Base-by-base conservation (phyloP, 2,329 filamentous ascomycete genomes). In the Aciculosporium take region DNA sequence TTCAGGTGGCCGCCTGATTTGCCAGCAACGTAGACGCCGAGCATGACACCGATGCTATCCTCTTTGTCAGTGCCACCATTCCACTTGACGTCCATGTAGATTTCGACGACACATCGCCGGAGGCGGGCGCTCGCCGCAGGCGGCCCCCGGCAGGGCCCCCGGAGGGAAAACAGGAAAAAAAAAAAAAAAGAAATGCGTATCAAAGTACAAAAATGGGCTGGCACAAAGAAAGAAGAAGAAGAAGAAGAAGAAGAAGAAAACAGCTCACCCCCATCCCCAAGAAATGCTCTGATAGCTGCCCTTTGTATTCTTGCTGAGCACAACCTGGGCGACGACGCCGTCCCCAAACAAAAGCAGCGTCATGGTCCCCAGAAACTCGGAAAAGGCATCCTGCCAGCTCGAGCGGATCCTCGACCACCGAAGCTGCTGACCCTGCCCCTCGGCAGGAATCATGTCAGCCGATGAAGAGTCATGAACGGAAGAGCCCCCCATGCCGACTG, bases 1-100 rank as follows among this genome's bases (percentile, higher is more conserved):
- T 80, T 81, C 49, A 85, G 65, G 52, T 83, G 80, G 1, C 72
- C 77, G 7, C 79, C 80, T 3, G 72, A 78, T 50, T 81, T 77
- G 39, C 72, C 72, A 5, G 66, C 66, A n/a, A 72, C 69, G 50
- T 84, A 84, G 31, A 83, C 71, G 4, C 79, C 78, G 3, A 83
- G 65, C 75, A 82, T 81, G 46, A 81, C 74, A 9, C 74, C 79
- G 17, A 83, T 61, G 27, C 76, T 67, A 38, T n/a, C 10, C 2
- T 13, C 21, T 3, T 12, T 37, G 37, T 15, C 40, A 30, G 20
- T 2, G 27, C 25, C 23, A 27, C 4, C 17, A n/a, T n/a, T n/a
- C n/a, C n/a, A n/a, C n/a, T n/a, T n/a, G n/a, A n/a, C n/a, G n/a
- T n/a, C n/a, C n/a, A n/a, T n/a, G n/a, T n/a, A n/a, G n/a, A n/a